phyloP scores from a whole-genome alignment of 306 rosid genomes.

The Betula pendula region DNA sequence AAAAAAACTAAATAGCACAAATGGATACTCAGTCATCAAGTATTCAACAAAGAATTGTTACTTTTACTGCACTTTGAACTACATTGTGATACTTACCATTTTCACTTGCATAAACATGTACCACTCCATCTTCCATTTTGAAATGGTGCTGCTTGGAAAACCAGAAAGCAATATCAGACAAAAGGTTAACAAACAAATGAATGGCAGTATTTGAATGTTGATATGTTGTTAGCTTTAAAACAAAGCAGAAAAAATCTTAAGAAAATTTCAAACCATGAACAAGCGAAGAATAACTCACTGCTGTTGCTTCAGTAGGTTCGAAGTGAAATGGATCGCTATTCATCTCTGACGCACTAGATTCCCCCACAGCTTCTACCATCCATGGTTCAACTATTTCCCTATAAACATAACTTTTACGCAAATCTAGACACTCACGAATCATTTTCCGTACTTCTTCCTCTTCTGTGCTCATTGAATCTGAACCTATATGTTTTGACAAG shows the following conservation, averaged over 20 bases:
- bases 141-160: constrained; percentile 57
- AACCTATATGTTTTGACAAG: constrained; percentile 2
- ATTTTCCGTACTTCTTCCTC: constrained; percentile 42
- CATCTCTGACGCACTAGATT: constrained; percentile 16
- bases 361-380: constrained; percentile 18
- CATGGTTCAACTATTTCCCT: constrained; percentile 38
- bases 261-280: background rate
- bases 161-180: constrained; percentile 21
- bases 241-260: constrained; percentile 15
- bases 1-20: constrained; percentile 4
- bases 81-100: constrained; percentile 46
- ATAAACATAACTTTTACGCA: constrained; percentile 40
- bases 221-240: constrained; percentile 20
- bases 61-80: constrained; percentile 12
- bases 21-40: background rate
- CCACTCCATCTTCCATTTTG: constrained; percentile 74
- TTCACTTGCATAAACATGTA: constrained; percentile 63
- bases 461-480: constrained; percentile 36
- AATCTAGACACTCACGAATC: constrained; percentile 43
- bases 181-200: constrained; percentile 24
- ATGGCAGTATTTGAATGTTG: constrained; percentile 10
- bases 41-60: constrained; percentile 4
- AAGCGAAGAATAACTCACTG: constrained; percentile 26
- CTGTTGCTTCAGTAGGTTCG: constrained; percentile 40
- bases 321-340: constrained; percentile 42